phyloP scores from a whole-genome alignment of 805 yeast genomes.

The Teunomyces cretensis region DNA sequence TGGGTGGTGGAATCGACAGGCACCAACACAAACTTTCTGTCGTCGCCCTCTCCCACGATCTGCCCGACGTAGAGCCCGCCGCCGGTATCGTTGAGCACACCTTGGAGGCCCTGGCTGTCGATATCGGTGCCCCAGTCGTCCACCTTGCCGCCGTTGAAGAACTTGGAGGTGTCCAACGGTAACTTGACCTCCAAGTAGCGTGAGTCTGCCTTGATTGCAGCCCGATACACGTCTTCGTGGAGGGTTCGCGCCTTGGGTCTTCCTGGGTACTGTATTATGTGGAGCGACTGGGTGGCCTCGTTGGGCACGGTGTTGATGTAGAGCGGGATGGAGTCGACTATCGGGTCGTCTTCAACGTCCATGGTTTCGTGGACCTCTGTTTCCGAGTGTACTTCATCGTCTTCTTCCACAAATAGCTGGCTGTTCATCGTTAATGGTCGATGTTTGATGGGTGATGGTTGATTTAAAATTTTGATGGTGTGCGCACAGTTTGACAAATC shows the following conservation, averaged over 20 bases:
- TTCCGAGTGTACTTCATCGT: conserved; percentile 16
- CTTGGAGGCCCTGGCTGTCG: conserved; percentile 62
- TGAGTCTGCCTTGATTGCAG: conserved; percentile 60
- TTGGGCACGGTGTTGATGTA: conserved; percentile 25
- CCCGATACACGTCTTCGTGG: conserved; percentile 30
- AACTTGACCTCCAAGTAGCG: conserved; percentile 71
- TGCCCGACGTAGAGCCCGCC: conserved; percentile 45
- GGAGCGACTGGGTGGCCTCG: conserved; percentile 27
- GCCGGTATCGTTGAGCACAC: conserved; percentile 58
- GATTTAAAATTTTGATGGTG: not conserved
- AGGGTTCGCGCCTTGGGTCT: conserved; percentile 46
- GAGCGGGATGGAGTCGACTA: conserved; percentile 40
- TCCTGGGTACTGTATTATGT: conserved; percentile 45
- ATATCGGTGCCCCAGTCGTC: conserved; percentile 63
- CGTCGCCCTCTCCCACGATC: conserved; percentile 19
- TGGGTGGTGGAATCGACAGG: conserved; percentile 73
- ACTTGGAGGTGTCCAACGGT: conserved; percentile 67
- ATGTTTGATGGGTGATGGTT: not conserved
- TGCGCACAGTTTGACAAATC: not conserved
- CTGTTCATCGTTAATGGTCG: conserved; percentile 3
- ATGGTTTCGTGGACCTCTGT: conserved; percentile 13
- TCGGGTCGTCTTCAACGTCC: conserved; percentile 33
- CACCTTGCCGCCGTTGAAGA: conserved; percentile 64
- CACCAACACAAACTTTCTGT: conserved; percentile 53
- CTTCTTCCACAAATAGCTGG: conserved; percentile 24